A percentile compares a stretch with the other conserved stretches of the same genome.
These are phyloP conservation scores for Phytophthora boehmeriae DNA, from an alignment of 352 stramenopile species.

Conservation along the genomic window DNA sequence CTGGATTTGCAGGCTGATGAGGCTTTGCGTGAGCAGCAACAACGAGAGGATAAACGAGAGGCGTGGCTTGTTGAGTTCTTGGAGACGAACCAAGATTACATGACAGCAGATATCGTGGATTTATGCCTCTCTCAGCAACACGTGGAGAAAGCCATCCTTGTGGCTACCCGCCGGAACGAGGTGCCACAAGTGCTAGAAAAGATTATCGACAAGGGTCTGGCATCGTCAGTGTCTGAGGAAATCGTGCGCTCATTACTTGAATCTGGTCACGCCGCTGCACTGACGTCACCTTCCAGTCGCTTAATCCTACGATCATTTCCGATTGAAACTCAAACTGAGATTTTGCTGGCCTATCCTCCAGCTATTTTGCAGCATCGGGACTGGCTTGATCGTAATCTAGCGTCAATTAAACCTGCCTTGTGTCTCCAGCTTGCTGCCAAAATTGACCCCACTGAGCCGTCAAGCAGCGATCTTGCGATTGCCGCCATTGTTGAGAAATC, in stretches of 20 bases:
- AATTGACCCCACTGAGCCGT: slow-evolving; percentile 45
- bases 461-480: not conserved
- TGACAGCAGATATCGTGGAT: slow-evolving; percentile 65
- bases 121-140: slow-evolving; percentile 71
- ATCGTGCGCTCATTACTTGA: slow-evolving; percentile 48
- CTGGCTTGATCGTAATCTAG: slow-evolving; percentile 68
- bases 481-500: slow-evolving; percentile 6
- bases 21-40: slow-evolving; percentile 18
- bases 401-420: slow-evolving; percentile 36
- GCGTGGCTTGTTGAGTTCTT: slow-evolving; percentile 65
- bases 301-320: slow-evolving; percentile 61
- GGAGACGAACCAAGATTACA: slow-evolving; percentile 62
- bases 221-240: slow-evolving; percentile 43
- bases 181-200: slow-evolving; percentile 59
- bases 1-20: slow-evolving; percentile 9
- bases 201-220: slow-evolving; percentile 51
- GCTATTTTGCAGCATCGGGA: slow-evolving; percentile 72
- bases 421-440: slow-evolving; percentile 46
- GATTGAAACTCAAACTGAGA: slow-evolving; percentile 53
- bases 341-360: slow-evolving; percentile 51
- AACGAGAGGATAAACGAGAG: slow-evolving; percentile 40
- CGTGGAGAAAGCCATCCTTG: slow-evolving; percentile 70
- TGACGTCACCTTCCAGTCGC: slow-evolving; percentile 48
- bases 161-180: slow-evolving; percentile 52
- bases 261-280: slow-evolving; percentile 40